These are phyloP conservation scores for Aurinia saxatilis DNA, from an alignment of 345 rosid species.

Conservation along the genomic window DNA sequence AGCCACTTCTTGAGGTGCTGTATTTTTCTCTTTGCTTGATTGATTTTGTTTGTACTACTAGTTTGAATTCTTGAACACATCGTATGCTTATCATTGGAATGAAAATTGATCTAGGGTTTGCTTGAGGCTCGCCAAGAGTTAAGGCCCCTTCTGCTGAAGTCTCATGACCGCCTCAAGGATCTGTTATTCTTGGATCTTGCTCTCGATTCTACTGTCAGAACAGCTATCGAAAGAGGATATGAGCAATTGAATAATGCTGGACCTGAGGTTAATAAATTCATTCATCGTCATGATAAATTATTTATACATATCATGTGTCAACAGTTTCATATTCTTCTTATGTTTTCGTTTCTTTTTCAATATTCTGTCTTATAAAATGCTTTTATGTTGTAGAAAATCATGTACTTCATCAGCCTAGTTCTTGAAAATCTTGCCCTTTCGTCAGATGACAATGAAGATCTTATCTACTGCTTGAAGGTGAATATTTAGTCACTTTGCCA, in stretches of 20 bases:
- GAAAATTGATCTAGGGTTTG: conserved; percentile 54
- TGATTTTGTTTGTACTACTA: background rate
- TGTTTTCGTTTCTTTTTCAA: background rate
- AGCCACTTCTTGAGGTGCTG: conserved; percentile 80
- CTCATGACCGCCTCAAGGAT: conserved; percentile 84
- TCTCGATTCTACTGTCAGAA: conserved; percentile 92
- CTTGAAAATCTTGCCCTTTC: conserved; percentile 93
- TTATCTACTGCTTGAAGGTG: conserved; percentile 89
- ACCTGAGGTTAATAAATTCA: conserved; percentile 58
- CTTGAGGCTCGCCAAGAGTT: conserved; percentile 98
- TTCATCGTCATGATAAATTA: background rate
- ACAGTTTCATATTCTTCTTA: background rate
- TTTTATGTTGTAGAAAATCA: conserved; percentile 60
- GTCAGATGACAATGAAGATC: conserved; percentile 90
- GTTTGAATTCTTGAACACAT: background rate
- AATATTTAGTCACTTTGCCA: conserved; percentile 2
- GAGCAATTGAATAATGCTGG: conserved; percentile 72
- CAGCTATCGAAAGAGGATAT: conserved; percentile 92
- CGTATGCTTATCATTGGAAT: background rate
- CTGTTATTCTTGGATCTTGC: conserved; percentile 85
- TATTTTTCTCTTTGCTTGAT: background rate
- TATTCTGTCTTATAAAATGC: conserved; percentile 16
- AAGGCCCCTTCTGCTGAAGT: conserved; percentile 57
- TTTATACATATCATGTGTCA: background rate
- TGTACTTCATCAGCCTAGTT: conserved; percentile 68